Base-by-base conservation (phyloP, 2,329 filamentous ascomycete genomes). In the Fusarium sp. region DNA sequence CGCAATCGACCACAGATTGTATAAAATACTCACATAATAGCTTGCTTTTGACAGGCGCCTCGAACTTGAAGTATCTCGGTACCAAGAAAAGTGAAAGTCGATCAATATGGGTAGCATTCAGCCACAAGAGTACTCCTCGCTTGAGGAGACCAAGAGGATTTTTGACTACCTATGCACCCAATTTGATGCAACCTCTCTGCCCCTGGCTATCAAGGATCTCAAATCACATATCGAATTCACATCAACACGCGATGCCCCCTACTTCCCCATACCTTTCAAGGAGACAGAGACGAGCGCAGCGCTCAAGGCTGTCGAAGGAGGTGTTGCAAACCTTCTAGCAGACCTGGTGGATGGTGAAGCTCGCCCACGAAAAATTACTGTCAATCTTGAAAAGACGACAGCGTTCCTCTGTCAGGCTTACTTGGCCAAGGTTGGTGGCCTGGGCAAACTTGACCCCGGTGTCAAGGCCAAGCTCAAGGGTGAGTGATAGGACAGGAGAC, bases 221-320 rank as follows among this genome's bases (percentile, higher is more conserved):
- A 73, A 69, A 32, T 32, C 66, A 3, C 74, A 76, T 39, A 77
- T 84, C n/a, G 68, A 76, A 1, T 84, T 86, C 61, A 81, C 79
- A 0, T 80, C 82, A 14, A 69, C 76, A 5, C 80, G 79, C 18
- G 82, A 85, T 70, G 73, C 72, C 60, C 82, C 84, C 0, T 87
- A 86, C 70, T 87, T 87, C 35, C 85, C 85, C 0, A 86, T 85
- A 14, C 85, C 85, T 0, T 85, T 87, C 76, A 86, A 87, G 56
- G 85, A 87, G 72, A 86, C 84, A 0, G 85, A 87, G 68, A 80
- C 84, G 5, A 78, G 80, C 1, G 84, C 84, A 8, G 85, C 85
- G 0, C 72, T 87, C 20, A 87, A 87, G 66, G 84, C 84, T 0
- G 74, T 87, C 6, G 86, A 87, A 34, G 83, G 77, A 6, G 78